Base-by-base conservation (phyloP, 352 stramenopile species). In the Poterioochromonas sp. region DNA sequence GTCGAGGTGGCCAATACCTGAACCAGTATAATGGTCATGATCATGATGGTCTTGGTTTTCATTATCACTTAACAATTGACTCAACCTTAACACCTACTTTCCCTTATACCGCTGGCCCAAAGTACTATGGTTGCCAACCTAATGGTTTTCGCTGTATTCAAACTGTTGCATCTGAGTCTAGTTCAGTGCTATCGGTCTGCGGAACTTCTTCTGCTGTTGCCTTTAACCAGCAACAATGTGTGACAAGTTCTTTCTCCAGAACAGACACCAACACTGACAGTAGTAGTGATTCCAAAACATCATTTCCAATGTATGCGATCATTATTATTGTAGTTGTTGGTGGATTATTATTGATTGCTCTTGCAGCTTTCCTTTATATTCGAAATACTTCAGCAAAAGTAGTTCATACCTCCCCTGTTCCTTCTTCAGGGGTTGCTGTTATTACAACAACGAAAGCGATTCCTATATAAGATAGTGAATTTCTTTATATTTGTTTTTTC, bases 61-160 rank as follows among this genome's bases (percentile, higher is more conserved):
- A 73, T 73, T 73, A 73, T 29, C 63, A 73, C 40, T 29, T 49
- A 15, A 73, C 63, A 5, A 29, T 73, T 5, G 63, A 73, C n/a
- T 41, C 8, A 12, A 32, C 3, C 63, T 34, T 73, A 12, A 8
- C 2, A 32, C 63, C 63, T 26, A 20, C 37, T 26, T 73, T 73
- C 32, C 63, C 63, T 26, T 73, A 73, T 44, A 35, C 40, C 40
- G 63, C n/a, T 49, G 63, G 63, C 15, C 63, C 63, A 15, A 73
- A 47, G 29, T 73, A 73, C n/a, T 73, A 73, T 47, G 63, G 63
- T 26, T 73, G 63, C n/a, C 5, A 41, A 51, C 63, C 5, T 37
- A 26, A 39, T 68, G 58, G 58, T 37, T 29, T 39, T 11, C 26
- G 58, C 26, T 58, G 15, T 15, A 58, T 26, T 26, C 15, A 15